Percentiles rank a stretch among this genome's conserved stretches.
phyloP scores from a whole-genome alignment of 371 early-diverging fungal genomes.

The Apophysomyces ossiformis region DNA sequence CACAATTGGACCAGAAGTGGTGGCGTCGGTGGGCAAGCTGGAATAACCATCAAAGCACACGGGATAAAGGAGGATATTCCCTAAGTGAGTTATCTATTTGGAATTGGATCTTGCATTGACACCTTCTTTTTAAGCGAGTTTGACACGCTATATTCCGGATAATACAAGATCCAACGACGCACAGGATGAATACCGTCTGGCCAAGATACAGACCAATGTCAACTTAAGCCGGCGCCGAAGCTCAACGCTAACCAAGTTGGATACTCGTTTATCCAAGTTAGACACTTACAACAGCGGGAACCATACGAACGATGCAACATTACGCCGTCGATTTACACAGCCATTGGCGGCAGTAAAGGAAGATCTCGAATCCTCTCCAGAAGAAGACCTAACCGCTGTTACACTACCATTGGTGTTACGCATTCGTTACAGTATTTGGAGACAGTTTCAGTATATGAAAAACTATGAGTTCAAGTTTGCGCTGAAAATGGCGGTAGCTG shows the following conservation, averaged over 20 bases:
- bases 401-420: constrained; percentile 33
- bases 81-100: constrained; percentile 27
- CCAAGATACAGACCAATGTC: constrained; percentile 31
- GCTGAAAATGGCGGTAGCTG: constrained; percentile 61
- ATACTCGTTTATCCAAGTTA: constrained; percentile 13
- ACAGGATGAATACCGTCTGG: constrained; percentile 40
- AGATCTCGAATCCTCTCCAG: background rate
- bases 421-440: constrained; percentile 56
- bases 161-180: constrained; percentile 28
- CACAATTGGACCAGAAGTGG: constrained; percentile 56
- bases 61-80: constrained; percentile 48
- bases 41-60: constrained; percentile 45
- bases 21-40: constrained; percentile 61
- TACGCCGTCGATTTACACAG: background rate
- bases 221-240: constrained; percentile 23
- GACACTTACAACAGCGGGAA: constrained; percentile 17
- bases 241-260: background rate
- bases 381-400: background rate
- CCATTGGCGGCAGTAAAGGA: background rate
- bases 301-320: background rate
- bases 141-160: constrained; percentile 31
- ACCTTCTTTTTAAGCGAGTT: constrained; percentile 21
- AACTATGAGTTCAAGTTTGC: constrained; percentile 62
- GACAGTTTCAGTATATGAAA: constrained; percentile 41
- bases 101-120: background rate